These are phyloP conservation scores for Spiraea crenata DNA, from an alignment of 331 rosid genomes.

Conservation along the genomic window DNA sequence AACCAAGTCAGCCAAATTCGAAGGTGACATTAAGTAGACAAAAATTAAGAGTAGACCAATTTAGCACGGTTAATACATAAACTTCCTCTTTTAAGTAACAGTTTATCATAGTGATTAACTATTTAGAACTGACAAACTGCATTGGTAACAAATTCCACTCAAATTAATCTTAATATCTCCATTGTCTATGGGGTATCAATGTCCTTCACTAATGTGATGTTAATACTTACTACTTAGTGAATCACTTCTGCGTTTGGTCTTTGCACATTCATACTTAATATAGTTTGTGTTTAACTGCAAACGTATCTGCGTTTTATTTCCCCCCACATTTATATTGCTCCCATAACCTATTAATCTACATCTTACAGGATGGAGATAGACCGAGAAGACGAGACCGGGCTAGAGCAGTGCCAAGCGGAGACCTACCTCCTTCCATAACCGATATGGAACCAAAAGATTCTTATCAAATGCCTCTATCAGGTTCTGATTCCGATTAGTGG, in stretches of 20 bases:
- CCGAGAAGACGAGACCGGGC: slow-evolving; percentile 36
- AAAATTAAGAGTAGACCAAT: too few species aligned
- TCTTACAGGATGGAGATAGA: slow-evolving; percentile 41
- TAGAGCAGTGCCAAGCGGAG: slow-evolving; percentile 27
- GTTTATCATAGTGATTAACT: too few species aligned
- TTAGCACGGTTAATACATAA: not conserved
- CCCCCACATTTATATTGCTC: not conserved
- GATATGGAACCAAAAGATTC: slow-evolving; percentile 68
- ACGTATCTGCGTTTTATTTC: not conserved
- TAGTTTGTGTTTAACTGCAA: not conserved
- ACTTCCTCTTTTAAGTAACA: too few species aligned
- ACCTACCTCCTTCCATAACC: slow-evolving; percentile 49
- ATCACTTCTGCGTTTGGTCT: too few species aligned
- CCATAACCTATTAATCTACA: slow-evolving; percentile 18
- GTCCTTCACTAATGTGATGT: too few species aligned
- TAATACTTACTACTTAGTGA: too few species aligned
- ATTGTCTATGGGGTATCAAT: too few species aligned
- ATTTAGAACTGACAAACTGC: too few species aligned
- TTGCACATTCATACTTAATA: too few species aligned
- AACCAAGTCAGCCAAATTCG: slow-evolving; percentile 44
- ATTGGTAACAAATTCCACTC: too few species aligned
- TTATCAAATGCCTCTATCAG: slow-evolving; percentile 55
- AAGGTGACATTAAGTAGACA: slow-evolving; percentile 29
- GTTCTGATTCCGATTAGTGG: slow-evolving; percentile 71
- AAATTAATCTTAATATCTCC: too few species aligned